Evolutionary conservation across 2,329 filamentous ascomycete species (phyloP).

Genomic region (Eutypella sp.): DNA sequence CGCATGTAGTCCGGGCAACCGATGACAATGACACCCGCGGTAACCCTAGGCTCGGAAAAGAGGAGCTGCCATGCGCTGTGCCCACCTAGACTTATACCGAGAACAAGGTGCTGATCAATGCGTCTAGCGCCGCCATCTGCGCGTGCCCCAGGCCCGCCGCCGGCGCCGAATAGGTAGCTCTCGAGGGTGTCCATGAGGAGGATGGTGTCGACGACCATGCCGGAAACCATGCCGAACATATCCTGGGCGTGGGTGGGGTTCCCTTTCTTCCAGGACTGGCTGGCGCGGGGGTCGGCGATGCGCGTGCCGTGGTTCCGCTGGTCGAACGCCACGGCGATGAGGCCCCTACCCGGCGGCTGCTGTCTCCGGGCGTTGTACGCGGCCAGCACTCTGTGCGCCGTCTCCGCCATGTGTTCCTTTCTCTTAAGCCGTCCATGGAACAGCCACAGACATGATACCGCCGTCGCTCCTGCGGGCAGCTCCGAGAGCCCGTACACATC

Average conservation of each 20-base stretch:
- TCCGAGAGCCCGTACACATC: slow-evolving; percentile 79
- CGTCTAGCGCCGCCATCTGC: slow-evolving; percentile 26
- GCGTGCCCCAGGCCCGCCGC: slow-evolving; percentile 17
- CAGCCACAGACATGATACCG: slow-evolving; percentile 82
- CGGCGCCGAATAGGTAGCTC: slow-evolving; percentile 62
- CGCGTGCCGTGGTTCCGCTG: slow-evolving; percentile 87
- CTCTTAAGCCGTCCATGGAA: slow-evolving; percentile 73
- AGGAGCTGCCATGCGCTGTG: slow-evolving; percentile 83
- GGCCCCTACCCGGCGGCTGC: slow-evolving; percentile 38
- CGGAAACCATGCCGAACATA: slow-evolving; percentile 76
- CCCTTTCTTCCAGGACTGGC: slow-evolving; percentile 73
- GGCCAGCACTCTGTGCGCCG: slow-evolving; percentile 64
- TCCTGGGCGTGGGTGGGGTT: slow-evolving; percentile 83
- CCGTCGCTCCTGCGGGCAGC: slow-evolving; percentile 46
- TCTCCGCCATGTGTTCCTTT: slow-evolving; percentile 68
- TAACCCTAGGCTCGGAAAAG: slow-evolving; percentile 72
- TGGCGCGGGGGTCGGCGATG: slow-evolving; percentile 60
- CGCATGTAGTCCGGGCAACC: slow-evolving; percentile 85
- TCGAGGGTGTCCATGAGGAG: slow-evolving; percentile 72
- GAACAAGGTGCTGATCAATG: slow-evolving; percentile 62
- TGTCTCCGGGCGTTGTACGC: slow-evolving; percentile 54
- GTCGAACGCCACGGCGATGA: slow-evolving; percentile 84
- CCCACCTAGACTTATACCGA: slow-evolving; percentile 82
- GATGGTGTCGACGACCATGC: slow-evolving; percentile 69
- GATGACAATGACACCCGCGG: slow-evolving; percentile 73